Evolutionary conservation across 1,139 yeast genomes (phyloP).

Genomic region (Wickerhamomyces sp.): DNA sequence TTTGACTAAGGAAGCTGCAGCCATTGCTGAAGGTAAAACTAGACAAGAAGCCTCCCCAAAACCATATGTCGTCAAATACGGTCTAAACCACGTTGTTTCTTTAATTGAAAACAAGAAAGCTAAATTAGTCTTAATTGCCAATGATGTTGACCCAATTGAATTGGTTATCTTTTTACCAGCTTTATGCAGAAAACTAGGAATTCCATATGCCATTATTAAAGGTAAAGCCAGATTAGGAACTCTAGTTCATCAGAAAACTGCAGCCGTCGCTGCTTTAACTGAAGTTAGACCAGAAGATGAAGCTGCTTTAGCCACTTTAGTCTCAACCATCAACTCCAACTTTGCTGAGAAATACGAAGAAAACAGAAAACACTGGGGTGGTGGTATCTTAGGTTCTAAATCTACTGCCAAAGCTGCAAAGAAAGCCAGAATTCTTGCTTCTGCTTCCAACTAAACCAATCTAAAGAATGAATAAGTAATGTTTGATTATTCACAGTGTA

Average conservation of each 20-base stretch:
- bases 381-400: slow-evolving; percentile 96
- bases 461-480: no score
- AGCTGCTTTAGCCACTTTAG: slow-evolving; percentile 86
- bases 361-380: slow-evolving; percentile 98
- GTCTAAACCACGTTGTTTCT: slow-evolving; percentile 97
- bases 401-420: slow-evolving; percentile 70
- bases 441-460: slow-evolving; percentile 5
- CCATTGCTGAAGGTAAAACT: slow-evolving; percentile 95
- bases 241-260: slow-evolving; percentile 92
- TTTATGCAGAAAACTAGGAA: slow-evolving; percentile 98
- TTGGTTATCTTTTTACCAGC: slow-evolving; percentile 96
- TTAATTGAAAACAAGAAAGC: slow-evolving; percentile 98
- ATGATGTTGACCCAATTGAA: slow-evolving; percentile 98
- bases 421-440: slow-evolving; percentile 38
- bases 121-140: slow-evolving; percentile 91
- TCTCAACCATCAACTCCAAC: slow-evolving; percentile 91
- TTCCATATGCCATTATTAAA: slow-evolving; percentile 96
- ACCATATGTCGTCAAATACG: slow-evolving; percentile 94
- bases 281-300: slow-evolving; percentile 92
- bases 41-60: slow-evolving; percentile 93
- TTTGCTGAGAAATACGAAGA: slow-evolving; percentile 91
- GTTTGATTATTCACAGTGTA: background rate
- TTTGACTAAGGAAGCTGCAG: slow-evolving; percentile 97
- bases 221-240: slow-evolving; percentile 99
- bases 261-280: slow-evolving; percentile 93